Conservation (phyloP, 1,284 basidiomycete genomes). For the Rhodotorula sp. region DNA sequence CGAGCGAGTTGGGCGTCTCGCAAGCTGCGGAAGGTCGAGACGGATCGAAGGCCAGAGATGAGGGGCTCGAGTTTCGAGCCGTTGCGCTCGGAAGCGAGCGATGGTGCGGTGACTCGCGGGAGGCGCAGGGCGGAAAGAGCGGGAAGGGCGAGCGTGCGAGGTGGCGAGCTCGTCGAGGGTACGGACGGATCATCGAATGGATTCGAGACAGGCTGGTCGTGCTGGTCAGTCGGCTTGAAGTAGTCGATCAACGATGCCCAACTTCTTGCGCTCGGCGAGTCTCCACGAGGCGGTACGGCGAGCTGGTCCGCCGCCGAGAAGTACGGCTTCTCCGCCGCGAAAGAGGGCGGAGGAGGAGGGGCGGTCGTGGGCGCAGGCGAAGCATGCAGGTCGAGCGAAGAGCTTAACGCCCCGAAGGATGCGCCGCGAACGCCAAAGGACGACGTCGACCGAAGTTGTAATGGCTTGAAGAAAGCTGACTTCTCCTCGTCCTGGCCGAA, state of each 20-base stretch:
- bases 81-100: neutral
- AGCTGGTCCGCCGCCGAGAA: neutral
- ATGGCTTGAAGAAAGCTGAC: conserved; percentile 9
- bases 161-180: neutral
- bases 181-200: conserved; percentile 9
- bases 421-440: neutral
- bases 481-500: neutral
- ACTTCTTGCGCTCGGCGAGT: neutral
- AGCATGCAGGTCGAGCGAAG: neutral
- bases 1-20: neutral
- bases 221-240: neutral
- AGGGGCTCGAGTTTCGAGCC: neutral
- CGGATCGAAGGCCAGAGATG: neutral
- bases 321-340: neutral
- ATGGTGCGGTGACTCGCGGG: neutral
- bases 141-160: neutral
- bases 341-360: neutral
- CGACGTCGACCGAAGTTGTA: conserved; percentile 16
- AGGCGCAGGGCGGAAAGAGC: neutral
- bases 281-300: neutral
- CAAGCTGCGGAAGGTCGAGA: neutral
- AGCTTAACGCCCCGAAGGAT: too few species aligned
- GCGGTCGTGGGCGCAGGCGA: neutral
- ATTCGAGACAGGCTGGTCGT: neutral
- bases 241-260: conserved; percentile 12